Evolutionary conservation across 257 asterid genomes (phyloP).

Genomic region (Gentiana macrophylla): DNA sequence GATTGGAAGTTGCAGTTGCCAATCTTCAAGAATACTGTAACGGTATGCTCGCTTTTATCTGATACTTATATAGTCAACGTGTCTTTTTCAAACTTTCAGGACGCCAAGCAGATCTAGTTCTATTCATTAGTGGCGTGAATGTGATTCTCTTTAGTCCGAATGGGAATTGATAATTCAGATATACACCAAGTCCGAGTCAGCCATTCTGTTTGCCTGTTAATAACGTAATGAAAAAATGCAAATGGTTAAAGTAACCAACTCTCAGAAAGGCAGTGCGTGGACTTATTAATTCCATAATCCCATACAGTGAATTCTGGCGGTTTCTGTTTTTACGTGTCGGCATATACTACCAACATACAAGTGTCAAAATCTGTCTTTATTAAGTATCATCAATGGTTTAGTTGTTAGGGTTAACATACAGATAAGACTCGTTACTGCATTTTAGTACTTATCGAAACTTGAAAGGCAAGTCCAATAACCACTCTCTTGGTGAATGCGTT

Average conservation of each 20-base stretch:
- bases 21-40: constrained; percentile 98
- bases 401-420: no score
- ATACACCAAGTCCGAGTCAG: no score
- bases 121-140: background rate
- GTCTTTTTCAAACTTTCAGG: constrained; percentile 3
- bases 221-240: background rate
- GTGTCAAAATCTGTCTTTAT: background rate
- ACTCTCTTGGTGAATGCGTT: constrained; percentile 13
- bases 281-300: no score
- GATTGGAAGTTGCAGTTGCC: constrained; percentile 94
- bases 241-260: no score
- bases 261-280: no score
- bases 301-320: no score
- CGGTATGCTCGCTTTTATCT: constrained; percentile 32
- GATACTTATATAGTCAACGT: background rate
- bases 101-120: background rate
- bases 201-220: no score
- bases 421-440: background rate
- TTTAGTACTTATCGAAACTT: constrained; percentile 2
- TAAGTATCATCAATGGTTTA: background rate
- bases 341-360: no score
- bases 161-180: no score
- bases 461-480: background rate
- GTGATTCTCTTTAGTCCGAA: background rate
- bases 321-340: no score